Evolutionary conservation across 2,329 filamentous ascomycete species (phyloP), one percentile per base, ranked within the genome.

Genomic region (Alternaria panax): DNA sequence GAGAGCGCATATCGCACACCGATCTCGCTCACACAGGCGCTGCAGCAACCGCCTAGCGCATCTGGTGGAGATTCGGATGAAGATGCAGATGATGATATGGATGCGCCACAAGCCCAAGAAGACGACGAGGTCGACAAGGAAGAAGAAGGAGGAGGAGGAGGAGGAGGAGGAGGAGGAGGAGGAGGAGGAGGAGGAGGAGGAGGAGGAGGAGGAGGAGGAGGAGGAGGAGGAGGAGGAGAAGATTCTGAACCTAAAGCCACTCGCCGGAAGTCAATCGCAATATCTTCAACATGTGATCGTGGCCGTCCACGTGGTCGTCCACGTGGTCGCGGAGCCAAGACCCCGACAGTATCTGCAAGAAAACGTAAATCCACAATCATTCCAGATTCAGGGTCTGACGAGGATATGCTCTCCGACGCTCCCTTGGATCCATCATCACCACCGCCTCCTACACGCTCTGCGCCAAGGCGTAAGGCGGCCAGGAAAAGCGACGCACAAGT

Each of bases 201-300:
- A 84, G 11, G 84, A 85, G 58, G 40, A 53, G n/a, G 80, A 84
- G 8, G 84, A 85, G 59, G 38, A 51, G 11, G 36, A 50, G n/a
- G 38, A 55, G 4, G 38, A 46, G 7, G 83, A 86, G n/a, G n/a
- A 24, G 57, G 59, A 5, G 57, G 65, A 28, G 52, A n/a, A n/a
- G n/a, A n/a, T n/a, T n/a, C 42, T 20, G 40, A 18, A 34, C 58
- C 20, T 48, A 57, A 38, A 43, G 24, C 16, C n/a, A 50, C 24
- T 55, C 62, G 60, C 4, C 67, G 65, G 20, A 69, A 65, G 36
- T 47, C 64, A 8, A 40, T 4, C 5, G 12, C 45, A 28, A 41
- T 43, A 30, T 30, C 50, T 18, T 22, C 45, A 20, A 14, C 40
- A 16, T 51, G 54, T 24, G 34, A 40, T 32, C 51, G 52, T 28